Base-by-base conservation (phyloP, 148 eudicot species). In the Fallopia convolvulus region DNA sequence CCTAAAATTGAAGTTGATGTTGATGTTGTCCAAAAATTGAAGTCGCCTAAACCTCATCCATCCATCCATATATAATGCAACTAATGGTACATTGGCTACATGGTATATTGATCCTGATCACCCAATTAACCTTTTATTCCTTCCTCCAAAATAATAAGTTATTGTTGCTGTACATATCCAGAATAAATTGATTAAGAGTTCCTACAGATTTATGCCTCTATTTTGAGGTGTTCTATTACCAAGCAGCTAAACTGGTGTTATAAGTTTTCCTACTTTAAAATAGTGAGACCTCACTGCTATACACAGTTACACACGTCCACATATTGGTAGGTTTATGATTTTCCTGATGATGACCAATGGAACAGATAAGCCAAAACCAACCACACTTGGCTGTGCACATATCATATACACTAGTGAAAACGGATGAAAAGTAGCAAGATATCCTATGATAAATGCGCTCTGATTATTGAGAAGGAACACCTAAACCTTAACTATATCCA, bases 141-240 rank as follows among this genome's bases (percentile, higher is more conserved):
- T 26, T 3, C 13, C 39, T 63, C 17, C 15, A 13, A 3, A 10
- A 30, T 26, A 18, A 32, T 12, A 63, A 63, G 70, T 26, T 13
- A 63, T 63, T 63, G 70, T 63, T 61, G 36, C 70, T 61, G 70
- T 61, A 55, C 61, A 15, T 55, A 5, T 58, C 65, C 32, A 58
- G 30, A 58, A 58, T 58, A 11, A 30, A 61, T 32, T 61, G 39
- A 26, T 26, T 26, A 61, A 61, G 17, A 61, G 36, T 61, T 26
- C 70, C 70, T 26, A 61, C 0, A 61, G 70, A 61, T 9, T 61
- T 61, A 10, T 12, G 12, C 3, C 70, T 10, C 39, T 61, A 61
- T 9, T 30, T 61, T 61, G 17, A 61, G 70, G 39, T 61, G 39
- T 61, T 55, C 70, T 30, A 61, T 61, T 4, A 61, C 39, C 15